Evolutionary conservation across 2,329 filamentous ascomycete genomes (phyloP).

Genomic region (Xylariaceae sp.): DNA sequence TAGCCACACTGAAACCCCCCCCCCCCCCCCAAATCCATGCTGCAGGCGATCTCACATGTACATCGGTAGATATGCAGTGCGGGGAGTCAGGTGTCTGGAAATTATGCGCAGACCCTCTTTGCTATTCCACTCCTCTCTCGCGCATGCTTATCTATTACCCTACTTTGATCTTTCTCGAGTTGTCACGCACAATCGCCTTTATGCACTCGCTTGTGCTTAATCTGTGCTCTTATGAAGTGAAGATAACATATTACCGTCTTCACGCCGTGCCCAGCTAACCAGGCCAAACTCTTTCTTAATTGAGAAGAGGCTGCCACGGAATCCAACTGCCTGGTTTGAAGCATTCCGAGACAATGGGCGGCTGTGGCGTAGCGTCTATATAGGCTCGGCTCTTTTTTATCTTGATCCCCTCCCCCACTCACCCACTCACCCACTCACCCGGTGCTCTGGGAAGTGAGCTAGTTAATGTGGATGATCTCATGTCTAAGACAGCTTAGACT

Average conservation of each 20-base stretch:
- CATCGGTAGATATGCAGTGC: conserved; percentile 7
- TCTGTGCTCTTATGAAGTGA: too few species aligned
- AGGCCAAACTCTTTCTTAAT: conserved; percentile 10
- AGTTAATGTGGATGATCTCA: conserved; percentile 6
- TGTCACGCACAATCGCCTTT: too few species aligned
- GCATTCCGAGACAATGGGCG: conserved; percentile 11
- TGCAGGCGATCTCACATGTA: conserved; percentile 25
- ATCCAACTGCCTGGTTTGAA: too few species aligned
- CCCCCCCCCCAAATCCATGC: conserved; percentile 5
- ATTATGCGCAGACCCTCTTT: too few species aligned
- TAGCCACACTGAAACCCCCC: too few species aligned
- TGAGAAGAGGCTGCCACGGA: neutral
- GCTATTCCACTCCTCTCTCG: conserved; percentile 9
- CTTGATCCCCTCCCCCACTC: too few species aligned
- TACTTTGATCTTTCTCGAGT: neutral
- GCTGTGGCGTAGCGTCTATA: conserved; percentile 18
- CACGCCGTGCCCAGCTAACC: too few species aligned
- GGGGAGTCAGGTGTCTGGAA: conserved; percentile 20
- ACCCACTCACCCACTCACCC: neutral
- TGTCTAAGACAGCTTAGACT: neutral
- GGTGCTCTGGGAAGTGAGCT: neutral
- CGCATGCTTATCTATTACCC: neutral
- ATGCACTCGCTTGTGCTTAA: too few species aligned
- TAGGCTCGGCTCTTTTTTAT: too few species aligned
- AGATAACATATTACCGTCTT: too few species aligned